Conservation (phyloP, 2,329 filamentous ascomycete genomes). For the Xylaria sp. region DNA sequence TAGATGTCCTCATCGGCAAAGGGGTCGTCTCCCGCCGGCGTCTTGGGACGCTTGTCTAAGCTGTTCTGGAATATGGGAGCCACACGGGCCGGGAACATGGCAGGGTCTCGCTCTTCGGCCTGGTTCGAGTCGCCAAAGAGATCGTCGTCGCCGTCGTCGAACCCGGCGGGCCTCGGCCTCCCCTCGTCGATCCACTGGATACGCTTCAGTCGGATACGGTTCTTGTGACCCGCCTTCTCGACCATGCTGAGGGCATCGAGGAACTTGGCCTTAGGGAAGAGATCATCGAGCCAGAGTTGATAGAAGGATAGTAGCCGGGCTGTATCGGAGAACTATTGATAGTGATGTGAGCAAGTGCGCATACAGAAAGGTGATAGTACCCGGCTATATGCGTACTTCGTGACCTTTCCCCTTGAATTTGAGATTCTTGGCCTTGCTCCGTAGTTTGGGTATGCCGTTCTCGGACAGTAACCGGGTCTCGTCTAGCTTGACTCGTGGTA, state of each 20-base stretch:
- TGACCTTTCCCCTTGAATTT: slow-evolving; percentile 93
- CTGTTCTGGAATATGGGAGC: slow-evolving; percentile 53
- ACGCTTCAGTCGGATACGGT: slow-evolving; percentile 76
- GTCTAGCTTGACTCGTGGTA: slow-evolving; percentile 85
- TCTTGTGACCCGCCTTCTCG: slow-evolving; percentile 91
- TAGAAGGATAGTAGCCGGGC: slow-evolving; percentile 87
- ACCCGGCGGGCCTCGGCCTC: slow-evolving; percentile 59
- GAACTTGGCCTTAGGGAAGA: slow-evolving; percentile 95
- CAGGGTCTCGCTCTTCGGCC: slow-evolving; percentile 43
- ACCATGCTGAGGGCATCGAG: slow-evolving; percentile 89
- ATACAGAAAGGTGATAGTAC: not conserved
- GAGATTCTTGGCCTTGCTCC: slow-evolving; percentile 74
- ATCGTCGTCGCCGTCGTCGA: slow-evolving; percentile 45
- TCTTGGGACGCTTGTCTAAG: slow-evolving; percentile 46
- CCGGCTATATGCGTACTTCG: slow-evolving; percentile 66
- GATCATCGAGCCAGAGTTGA: slow-evolving; percentile 94
- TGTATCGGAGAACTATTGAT: slow-evolving; percentile 79
- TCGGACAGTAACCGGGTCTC: slow-evolving; percentile 85
- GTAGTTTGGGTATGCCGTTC: slow-evolving; percentile 83
- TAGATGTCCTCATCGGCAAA: slow-evolving; percentile 64
- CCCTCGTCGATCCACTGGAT: slow-evolving; percentile 86
- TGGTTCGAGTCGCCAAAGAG: slow-evolving; percentile 42
- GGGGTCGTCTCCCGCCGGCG: slow-evolving; percentile 51
- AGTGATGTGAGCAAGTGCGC: slow-evolving; percentile 20
- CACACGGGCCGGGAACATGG: slow-evolving; percentile 48